Percentiles rank a stretch among this genome's conserved stretches.
These are phyloP conservation scores for Phytophthora gonapodyides DNA, from an alignment of 352 stramenopile species.

Conservation along the genomic window DNA sequence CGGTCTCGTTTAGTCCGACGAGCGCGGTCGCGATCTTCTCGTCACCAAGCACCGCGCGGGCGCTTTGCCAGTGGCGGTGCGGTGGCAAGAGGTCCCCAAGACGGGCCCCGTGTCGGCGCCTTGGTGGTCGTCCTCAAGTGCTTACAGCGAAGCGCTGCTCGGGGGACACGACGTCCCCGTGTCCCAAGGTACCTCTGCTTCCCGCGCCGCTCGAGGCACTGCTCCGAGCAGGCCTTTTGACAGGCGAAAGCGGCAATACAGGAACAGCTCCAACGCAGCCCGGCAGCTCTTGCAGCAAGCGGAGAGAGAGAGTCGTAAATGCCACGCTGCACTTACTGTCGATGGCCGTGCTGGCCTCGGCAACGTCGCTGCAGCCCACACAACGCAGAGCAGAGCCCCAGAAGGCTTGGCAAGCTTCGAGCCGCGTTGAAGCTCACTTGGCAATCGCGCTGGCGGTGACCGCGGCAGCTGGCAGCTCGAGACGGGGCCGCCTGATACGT, in stretches of 20 bases:
- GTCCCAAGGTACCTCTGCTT: constrained; percentile 33
- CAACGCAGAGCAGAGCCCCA: no score
- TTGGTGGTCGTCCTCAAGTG: constrained; percentile 30
- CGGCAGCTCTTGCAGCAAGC: no score
- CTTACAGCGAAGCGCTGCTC: constrained; percentile 22
- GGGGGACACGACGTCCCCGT: constrained; percentile 28
- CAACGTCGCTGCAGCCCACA: no score
- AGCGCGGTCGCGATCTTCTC: no score
- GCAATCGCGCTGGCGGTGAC: constrained; percentile 34
- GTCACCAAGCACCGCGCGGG: constrained; percentile 9
- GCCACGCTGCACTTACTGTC: no score
- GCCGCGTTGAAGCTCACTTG: constrained; percentile 28
- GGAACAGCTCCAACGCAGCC: no score
- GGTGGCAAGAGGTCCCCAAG: constrained; percentile 3
- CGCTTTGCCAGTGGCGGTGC: not conserved
- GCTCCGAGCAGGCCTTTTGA: no score
- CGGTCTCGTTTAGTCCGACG: no score
- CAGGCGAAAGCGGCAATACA: not conserved
- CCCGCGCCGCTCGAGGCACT: constrained; percentile 4
- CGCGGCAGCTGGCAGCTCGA: constrained; percentile 23
- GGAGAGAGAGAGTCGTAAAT: no score
- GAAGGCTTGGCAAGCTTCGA: not conserved
- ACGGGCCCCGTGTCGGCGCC: not conserved
- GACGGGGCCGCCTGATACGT: no score
- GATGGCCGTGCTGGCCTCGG: no score